These are phyloP conservation scores for Acanthamoeba royreba DNA, from an alignment of 208 protist genomes.

Conservation along the genomic window DNA sequence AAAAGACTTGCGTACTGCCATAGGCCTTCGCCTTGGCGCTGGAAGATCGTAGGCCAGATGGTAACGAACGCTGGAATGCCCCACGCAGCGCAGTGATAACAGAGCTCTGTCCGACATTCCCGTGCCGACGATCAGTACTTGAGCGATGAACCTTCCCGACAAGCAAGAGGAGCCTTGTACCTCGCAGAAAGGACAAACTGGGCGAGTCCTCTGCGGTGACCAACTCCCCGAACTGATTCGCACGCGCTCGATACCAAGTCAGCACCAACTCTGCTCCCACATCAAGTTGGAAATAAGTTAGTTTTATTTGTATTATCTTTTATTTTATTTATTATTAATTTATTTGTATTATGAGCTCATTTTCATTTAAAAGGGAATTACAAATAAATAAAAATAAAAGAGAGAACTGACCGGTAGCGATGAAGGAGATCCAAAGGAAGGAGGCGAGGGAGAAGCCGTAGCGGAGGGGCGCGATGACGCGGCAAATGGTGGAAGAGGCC, in stretches of 20 bases:
- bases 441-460: neutral
- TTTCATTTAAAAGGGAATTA: too few species aligned
- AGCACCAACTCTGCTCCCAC: neutral
- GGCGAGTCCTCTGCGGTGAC: neutral
- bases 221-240: neutral
- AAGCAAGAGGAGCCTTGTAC: neutral
- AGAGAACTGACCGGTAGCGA: neutral
- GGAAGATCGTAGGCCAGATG: neutral
- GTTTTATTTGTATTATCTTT: neutral
- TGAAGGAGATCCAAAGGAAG: neutral
- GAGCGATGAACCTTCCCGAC: neutral
- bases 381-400: neutral
- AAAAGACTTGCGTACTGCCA: neutral
- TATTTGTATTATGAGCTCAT: neutral
- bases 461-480: neutral
- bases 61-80: neutral
- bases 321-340: neutral
- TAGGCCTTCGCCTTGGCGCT: neutral
- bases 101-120: neutral
- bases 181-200: neutral
- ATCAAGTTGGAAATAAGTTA: neutral
- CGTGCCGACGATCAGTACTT: neutral
- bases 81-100: neutral
- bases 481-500: neutral
- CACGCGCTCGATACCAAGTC: neutral